Base-by-base conservation (phyloP, 2,329 filamentous ascomycete species). In the Epichloe festucae region DNA sequence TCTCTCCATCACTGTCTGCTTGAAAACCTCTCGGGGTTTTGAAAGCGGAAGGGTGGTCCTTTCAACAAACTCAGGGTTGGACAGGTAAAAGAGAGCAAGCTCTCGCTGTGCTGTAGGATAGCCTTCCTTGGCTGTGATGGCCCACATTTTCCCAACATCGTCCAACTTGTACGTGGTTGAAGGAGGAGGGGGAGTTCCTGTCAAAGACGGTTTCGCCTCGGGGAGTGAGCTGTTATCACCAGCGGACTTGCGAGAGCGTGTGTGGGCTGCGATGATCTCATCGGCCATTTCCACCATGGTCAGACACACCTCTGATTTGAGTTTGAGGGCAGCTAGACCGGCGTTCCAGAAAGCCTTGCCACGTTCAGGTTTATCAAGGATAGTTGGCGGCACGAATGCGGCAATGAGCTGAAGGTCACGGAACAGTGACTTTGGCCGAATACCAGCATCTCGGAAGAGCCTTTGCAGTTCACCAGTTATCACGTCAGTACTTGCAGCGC, bases 111-210 rank as follows among this genome's bases (percentile, higher is more conserved):
- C 90, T 12, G 87, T 86, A 0, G 89, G 78, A 45, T 66, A 67
- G 40, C 91, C 90, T 68, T 98, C 93, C 65, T 90, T 93, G 15
- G 93, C 93, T 1, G 90, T 91, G 63, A 96, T 93, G 55, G 88
- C 85, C 75, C 88, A 89, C 82, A 97, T 93, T 58, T 79, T 81
- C 3, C 87, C 90, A 0, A 89, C 91, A 63, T 96, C 89, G 43
- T 81, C 76, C 63, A 93, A 80, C 52, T 78, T 81, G 67, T 88
- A 84, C 46, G 82, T 78, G 52, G 82, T 76, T 3, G 79, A 70
- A 0, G 76, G 69, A 11, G 71, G 68, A 12, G 74, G 67, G 73
- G 73, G 72, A 7, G 71, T 72, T 36, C 68, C 68, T 2, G 69
- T 69, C 14, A 65, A 58, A 11, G 66, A 66, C 10, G 65, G 62